A percentile compares a stretch with the other conserved stretches of the same genome.
phyloP scores from a whole-genome alignment of 164 flowering plant genomes.

The Chimonanthus praecox region DNA sequence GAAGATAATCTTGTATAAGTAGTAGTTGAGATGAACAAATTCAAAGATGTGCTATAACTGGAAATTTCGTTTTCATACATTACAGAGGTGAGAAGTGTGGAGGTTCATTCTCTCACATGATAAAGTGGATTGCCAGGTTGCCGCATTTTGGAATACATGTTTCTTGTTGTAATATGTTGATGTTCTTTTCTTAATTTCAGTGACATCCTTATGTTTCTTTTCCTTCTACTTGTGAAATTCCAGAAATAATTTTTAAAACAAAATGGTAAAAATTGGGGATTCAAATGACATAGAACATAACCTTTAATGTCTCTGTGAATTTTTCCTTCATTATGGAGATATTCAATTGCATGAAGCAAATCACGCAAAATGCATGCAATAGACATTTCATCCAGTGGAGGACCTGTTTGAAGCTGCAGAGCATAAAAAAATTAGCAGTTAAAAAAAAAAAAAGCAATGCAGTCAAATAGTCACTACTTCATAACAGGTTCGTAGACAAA shows the following conservation, averaged over 20 bases:
- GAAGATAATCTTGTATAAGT: neutral
- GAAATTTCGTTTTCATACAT: neutral
- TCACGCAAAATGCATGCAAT: constrained; percentile 92
- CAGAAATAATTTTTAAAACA: neutral
- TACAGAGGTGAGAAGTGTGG: no score
- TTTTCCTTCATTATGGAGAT: constrained; percentile 92
- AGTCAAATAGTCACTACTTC: neutral
- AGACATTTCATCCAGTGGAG: constrained; percentile 90
- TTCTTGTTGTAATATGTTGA: no score
- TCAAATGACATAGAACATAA: constrained; percentile 12
- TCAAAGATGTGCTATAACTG: neutral
- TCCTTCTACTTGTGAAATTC: neutral
- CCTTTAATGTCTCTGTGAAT: constrained; percentile 99
- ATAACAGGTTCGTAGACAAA: neutral
- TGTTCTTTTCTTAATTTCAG: no score
- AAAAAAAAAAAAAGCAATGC: neutral
- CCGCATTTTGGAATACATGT: neutral
- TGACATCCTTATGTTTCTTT: no score
- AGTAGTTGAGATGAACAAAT: neutral
- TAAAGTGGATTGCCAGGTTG: neutral
- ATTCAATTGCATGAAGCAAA: constrained; percentile 93
- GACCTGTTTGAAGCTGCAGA: constrained; percentile 86
- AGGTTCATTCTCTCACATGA: neutral
- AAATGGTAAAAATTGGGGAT: neutral
- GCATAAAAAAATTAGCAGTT: constrained; percentile 5